Base-by-base conservation (phyloP, 2,329 filamentous ascomycete genomes). In the Aspergillus caelatus region DNA sequence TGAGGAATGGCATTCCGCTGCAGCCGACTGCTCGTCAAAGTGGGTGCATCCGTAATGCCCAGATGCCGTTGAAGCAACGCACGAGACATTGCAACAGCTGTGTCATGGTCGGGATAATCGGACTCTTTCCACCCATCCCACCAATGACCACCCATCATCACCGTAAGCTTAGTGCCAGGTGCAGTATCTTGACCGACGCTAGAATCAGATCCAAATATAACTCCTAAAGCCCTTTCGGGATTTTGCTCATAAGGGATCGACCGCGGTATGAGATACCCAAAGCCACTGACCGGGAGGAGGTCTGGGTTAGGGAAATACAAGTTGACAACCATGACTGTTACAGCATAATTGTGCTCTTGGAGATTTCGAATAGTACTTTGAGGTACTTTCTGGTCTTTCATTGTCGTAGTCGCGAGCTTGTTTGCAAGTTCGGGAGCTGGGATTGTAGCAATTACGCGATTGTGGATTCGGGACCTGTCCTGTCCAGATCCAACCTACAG, bases 101-200 rank as follows among this genome's bases (percentile, higher is more conserved):
- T 85, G 16, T 89, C 82, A 65, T 89, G 84, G 57, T 85, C 81
- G 0, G 93, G 93, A 62, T 86, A 87, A 45, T 82, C 79, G 2
- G 77, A 71, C 56, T 73, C 53, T 68, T 70, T 72, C 81, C 85
- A 88, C 62, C 82, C 85, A 75, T 93, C 85, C 92, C 92, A 98
- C 86, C 92, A 93, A 79, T 97, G 93, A 1, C 95, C 95, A 63
- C 95, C 95, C 62, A 99, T 82, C 88, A 99, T 96, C 70, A 98
- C 91, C 19, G 94, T 97, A 59, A 98, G 79, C 77, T 96, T 97
- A 16, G 93, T 96, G 28, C 92, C 93, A 0, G 76, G 73, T 1
- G 77, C 82, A 4, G 79, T 82, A 73, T 90, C 86, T 69, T 86
- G 83, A 21, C 84, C 85, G 56, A 78, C 72, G n/a, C 82, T 80